Evolutionary conservation across 345 rosid genomes (phyloP).

Genomic region (Citrus glauca): DNA sequence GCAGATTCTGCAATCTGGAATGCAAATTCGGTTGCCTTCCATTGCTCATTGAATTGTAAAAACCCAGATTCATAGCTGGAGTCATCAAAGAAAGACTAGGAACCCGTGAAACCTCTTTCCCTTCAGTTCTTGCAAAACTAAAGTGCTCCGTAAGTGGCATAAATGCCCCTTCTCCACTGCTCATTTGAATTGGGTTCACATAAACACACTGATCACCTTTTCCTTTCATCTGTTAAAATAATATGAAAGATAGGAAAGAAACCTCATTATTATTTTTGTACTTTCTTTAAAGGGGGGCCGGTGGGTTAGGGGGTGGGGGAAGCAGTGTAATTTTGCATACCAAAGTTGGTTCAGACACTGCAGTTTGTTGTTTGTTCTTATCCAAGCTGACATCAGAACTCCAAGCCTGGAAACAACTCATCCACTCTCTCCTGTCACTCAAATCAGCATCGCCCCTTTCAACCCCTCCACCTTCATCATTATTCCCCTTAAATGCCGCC

Average conservation of each 20-base stretch:
- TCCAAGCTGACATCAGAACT: slow-evolving; percentile 12
- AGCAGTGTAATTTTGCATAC: slow-evolving; percentile 13
- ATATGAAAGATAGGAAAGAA: neutral
- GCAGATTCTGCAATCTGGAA: slow-evolving; percentile 16
- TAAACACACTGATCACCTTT: slow-evolving; percentile 38
- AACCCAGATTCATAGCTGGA: slow-evolving; percentile 32
- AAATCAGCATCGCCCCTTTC: slow-evolving; percentile 20
- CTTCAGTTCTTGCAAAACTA: slow-evolving; percentile 12
- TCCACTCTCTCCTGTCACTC: slow-evolving; percentile 54
- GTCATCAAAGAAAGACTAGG: slow-evolving; percentile 36
- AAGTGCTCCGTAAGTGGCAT: slow-evolving; percentile 33
- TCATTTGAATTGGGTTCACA: slow-evolving; percentile 34
- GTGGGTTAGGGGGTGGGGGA: too few relatives aligned
- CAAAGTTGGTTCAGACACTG: slow-evolving; percentile 37
- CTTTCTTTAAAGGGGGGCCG: too few relatives aligned
- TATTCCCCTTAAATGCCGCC: slow-evolving; percentile 25
- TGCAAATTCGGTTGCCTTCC: slow-evolving; percentile 23
- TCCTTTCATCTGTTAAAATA: slow-evolving; percentile 29
- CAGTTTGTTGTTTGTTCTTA: slow-evolving; percentile 14
- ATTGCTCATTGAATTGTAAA: slow-evolving; percentile 17
- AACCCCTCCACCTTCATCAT: slow-evolving; percentile 24
- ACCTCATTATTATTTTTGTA: neutral
- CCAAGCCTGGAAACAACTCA: slow-evolving; percentile 74
- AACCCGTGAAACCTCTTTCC: slow-evolving; percentile 32
- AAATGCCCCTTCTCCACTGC: slow-evolving; percentile 34